Base-by-base conservation (phyloP, 257 asterid species). In the Cynanchum wilfordii region DNA sequence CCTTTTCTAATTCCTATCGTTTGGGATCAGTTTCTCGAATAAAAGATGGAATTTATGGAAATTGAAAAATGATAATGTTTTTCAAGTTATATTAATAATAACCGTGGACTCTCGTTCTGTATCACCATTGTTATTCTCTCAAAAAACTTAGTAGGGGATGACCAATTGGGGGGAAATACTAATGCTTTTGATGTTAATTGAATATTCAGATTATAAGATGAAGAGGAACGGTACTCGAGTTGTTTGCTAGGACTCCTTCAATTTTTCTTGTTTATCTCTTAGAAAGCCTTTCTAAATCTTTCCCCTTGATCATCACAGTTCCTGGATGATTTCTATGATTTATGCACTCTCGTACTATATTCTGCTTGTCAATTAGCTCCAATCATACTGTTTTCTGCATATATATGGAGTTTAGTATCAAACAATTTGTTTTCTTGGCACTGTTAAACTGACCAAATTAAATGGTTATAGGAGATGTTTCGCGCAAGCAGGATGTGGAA, bases 381-480 rank as follows among this genome's bases (percentile, higher is more conserved):
- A 11, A 60, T 29, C 67, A 25, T 29, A 3, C 20, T 60, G 24
- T 30, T 3, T 6, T 25, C 7, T 63, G 16, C 15, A 33, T 30
- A 33, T 33, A 33, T 5, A 63, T 24, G 38, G 38, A 33, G 6
- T 22, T 63, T 63, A 16, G 68, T 7, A 7, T 33, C 68, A 63
- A 19, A 36, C 25, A 63, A 16, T 63, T 63, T 40, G 10, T 22
- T 36, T 17, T 15, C 19, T 7, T 63, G 38, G 59, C 30, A 38
- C 36, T 44, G 36, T 54, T 54, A 15, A 55, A 49, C 22, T 63
- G 33, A 38, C 49, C 54, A 40, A 63, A 5, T 65, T 75, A 44
- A 59, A 25, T 70, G 67, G 49, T 36, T 68, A 52, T 72, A 93
- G 98, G 98, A 68, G 92, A 91, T 83, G 82, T 94, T 81, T 74